phyloP scores from a whole-genome alignment of 1,284 basidiomycete genomes.

The Vanrija pseudolonga region DNA sequence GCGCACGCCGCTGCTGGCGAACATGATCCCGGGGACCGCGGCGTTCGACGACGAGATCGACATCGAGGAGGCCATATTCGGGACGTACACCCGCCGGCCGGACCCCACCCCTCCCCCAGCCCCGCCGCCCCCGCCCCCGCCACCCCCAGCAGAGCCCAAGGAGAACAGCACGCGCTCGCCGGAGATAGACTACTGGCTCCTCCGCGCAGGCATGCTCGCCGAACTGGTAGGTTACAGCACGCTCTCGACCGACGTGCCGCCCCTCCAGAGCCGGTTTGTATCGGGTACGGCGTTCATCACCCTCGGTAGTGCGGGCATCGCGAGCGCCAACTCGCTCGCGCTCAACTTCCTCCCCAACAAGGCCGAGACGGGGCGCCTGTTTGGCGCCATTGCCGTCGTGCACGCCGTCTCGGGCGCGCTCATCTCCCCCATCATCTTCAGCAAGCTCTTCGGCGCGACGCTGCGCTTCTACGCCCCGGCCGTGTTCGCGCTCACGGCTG shows the following conservation, averaged over 20 bases:
- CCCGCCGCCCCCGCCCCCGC: conserved; percentile 1
- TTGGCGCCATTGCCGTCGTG: conserved; percentile 45
- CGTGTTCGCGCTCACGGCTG: conserved; percentile 36
- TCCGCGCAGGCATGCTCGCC: conserved; percentile 49
- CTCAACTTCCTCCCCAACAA: conserved; percentile 39
- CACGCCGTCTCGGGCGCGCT: conserved; percentile 39
- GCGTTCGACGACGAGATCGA: too few relatives aligned
- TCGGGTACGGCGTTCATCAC: conserved; percentile 29
- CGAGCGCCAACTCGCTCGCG: conserved; percentile 45
- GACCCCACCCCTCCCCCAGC: neutral
- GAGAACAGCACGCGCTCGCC: conserved; percentile 26
- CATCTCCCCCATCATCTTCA: conserved; percentile 41
- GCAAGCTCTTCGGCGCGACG: conserved; percentile 36
- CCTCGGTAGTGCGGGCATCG: conserved; percentile 32
- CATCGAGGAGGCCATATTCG: too few relatives aligned
- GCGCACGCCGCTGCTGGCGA: conserved; percentile 7
- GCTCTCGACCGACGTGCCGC: conserved; percentile 46
- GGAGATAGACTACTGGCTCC: conserved; percentile 39
- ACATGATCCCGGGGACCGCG: too few relatives aligned
- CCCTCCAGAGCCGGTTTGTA: conserved; percentile 26
- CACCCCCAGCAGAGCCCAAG: neutral
- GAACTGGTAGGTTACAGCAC: conserved; percentile 58
- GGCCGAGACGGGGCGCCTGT: conserved; percentile 42
- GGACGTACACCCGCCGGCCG: too few relatives aligned
- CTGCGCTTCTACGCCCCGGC: conserved; percentile 40